phyloP scores from a whole-genome alignment of 1,284 basidiomycete species.

The Apiotrichum gracile region DNA sequence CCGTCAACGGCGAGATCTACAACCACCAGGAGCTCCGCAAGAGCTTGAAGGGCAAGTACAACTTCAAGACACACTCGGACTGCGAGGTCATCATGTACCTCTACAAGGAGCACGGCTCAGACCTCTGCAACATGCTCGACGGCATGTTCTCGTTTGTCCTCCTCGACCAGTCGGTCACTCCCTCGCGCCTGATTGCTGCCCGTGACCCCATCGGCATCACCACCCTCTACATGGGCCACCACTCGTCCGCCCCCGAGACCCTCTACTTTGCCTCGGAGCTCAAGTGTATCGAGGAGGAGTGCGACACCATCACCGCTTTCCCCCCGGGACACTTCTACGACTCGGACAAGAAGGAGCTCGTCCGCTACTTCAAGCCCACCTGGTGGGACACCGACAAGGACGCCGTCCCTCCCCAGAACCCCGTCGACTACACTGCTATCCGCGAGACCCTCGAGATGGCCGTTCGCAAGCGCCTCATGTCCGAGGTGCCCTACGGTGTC shows the following conservation, averaged over 20 bases:
- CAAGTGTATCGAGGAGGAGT: constrained; percentile 86
- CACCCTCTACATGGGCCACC: constrained; percentile 94
- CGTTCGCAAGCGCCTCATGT: constrained; percentile 95
- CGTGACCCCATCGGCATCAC: constrained; percentile 98
- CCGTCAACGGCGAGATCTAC: constrained; percentile 99
- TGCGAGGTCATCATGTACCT: constrained; percentile 95
- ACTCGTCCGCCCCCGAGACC: constrained; percentile 73
- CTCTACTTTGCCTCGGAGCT: constrained; percentile 95
- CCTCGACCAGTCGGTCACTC: constrained; percentile 83
- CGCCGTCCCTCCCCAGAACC: constrained; percentile 57
- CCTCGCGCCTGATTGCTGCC: constrained; percentile 86
- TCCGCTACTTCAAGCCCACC: constrained; percentile 74
- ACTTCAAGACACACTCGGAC: constrained; percentile 97
- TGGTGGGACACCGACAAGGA: constrained; percentile 77
- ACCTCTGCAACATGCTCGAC: constrained; percentile 73
- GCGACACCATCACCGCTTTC: constrained; percentile 91
- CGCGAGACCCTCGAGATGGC: constrained; percentile 83
- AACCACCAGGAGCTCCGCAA: constrained; percentile 85
- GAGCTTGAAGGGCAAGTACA: constrained; percentile 58
- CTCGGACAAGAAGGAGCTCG: constrained; percentile 66
- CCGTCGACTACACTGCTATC: constrained; percentile 64
- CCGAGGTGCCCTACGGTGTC: constrained; percentile 95
- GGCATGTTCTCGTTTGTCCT: constrained; percentile 99
- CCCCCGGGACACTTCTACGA: constrained; percentile 96
- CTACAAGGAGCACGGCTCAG: constrained; percentile 74